Percentiles rank a stretch among this genome's conserved stretches.
These are phyloP conservation scores for Euphorbia tirucalli DNA, from an alignment of 345 rosid species.

Conservation along the genomic window DNA sequence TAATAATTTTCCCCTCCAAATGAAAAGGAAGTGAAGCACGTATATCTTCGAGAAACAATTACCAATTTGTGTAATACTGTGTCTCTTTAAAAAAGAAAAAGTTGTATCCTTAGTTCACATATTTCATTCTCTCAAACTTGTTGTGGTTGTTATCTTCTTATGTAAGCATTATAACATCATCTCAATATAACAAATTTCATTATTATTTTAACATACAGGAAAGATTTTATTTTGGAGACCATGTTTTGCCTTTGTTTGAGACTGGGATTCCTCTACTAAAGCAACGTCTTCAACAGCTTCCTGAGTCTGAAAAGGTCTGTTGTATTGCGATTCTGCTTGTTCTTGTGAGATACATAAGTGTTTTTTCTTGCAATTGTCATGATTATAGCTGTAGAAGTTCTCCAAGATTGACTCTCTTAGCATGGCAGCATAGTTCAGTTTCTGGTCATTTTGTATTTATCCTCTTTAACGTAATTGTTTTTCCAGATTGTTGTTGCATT, in stretches of 20 bases:
- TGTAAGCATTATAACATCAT: background rate
- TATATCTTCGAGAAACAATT: background rate
- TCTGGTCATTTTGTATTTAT: background rate
- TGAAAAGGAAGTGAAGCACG: background rate
- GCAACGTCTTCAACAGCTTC: conserved; percentile 78
- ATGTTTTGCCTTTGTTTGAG: conserved; percentile 94
- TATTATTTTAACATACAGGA: conserved; percentile 49
- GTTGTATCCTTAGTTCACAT: background rate
- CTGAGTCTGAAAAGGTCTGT: conserved; percentile 61
- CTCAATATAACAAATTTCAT: background rate
- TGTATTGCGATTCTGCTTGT: background rate
- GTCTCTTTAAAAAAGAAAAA: no score
- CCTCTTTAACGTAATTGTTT: background rate
- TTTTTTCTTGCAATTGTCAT: background rate
- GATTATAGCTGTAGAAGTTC: background rate
- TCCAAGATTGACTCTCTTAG: background rate
- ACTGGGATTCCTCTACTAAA: conserved; percentile 92
- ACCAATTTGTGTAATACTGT: background rate
- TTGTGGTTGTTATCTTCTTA: background rate
- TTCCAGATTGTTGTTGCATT: conserved; percentile 78
- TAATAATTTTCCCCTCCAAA: background rate
- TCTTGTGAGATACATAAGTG: conserved; percentile 8
- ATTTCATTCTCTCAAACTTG: background rate
- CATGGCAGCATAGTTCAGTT: background rate
- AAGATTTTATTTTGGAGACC: conserved; percentile 93